Evolutionary conservation across 148 eudicot species (phyloP).

Genomic region (Bassia scoparia): DNA sequence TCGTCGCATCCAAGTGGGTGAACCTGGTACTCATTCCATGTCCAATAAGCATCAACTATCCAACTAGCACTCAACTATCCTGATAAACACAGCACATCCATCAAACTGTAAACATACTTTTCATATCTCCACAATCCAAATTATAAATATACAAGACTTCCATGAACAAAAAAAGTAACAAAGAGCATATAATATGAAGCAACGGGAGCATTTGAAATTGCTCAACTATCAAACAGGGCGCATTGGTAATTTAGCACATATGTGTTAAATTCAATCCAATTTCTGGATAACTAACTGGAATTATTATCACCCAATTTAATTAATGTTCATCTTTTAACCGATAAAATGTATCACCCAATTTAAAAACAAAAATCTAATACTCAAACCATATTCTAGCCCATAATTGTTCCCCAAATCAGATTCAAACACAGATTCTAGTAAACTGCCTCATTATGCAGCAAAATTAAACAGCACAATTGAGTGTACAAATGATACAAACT

Average conservation of each 20-base stretch:
- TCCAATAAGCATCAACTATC: constrained; percentile 33
- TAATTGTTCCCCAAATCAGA: too few relatives aligned
- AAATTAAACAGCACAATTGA: too few relatives aligned
- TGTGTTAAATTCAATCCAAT: background rate
- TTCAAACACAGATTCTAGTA: too few relatives aligned
- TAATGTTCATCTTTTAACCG: too few relatives aligned
- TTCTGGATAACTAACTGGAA: background rate
- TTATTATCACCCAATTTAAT: too few relatives aligned
- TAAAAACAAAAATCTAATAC: too few relatives aligned
- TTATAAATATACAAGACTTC: background rate
- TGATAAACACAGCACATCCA: background rate
- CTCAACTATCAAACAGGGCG: background rate
- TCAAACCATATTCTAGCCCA: too few relatives aligned
- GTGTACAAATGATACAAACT: too few relatives aligned
- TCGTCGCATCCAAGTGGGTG: constrained; percentile 25
- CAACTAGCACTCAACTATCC: constrained; percentile 24
- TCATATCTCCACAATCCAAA: background rate
- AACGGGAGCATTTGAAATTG: background rate
- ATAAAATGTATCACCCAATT: too few relatives aligned
- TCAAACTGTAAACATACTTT: background rate
- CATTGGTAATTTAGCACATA: background rate
- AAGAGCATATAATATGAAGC: background rate
- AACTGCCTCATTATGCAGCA: too few relatives aligned
- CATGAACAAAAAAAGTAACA: background rate
- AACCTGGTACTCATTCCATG: constrained; percentile 38